Base-by-base conservation (phyloP, 352 stramenopile species). In the Phytophthora macrochlamydospora region DNA sequence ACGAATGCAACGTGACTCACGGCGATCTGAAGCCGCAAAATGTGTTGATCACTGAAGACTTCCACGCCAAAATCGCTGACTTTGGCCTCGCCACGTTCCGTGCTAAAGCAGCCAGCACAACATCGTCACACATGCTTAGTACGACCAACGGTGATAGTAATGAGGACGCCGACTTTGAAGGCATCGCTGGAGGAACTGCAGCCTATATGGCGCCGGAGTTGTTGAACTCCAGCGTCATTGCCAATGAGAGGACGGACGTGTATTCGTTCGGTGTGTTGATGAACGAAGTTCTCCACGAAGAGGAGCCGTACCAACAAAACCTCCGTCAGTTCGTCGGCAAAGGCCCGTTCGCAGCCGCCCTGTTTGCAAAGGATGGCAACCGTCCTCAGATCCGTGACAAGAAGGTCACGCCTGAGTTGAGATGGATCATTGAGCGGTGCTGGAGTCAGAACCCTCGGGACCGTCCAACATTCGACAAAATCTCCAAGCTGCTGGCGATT, bases 61-160 rank as follows among this genome's bases (percentile, higher is more conserved):
- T 81, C 55, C 72, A 93, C 7, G 80, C 89, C 52, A 95, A 95
- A 64, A 93, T 97, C 59, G 81, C 84, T 2, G 85, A 95, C 65
- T 95, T 94, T 61, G 84, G 86, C 6, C 62, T 81, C 31, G 65
- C 70, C 30, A 75, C 69, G 44, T 70, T 75, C 44, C 63, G 64
- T 46, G 68, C 64, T 55, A 77, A 71, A 44, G 54, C 56, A 2
- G 54, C 51, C 13, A 78, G 52, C 59, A 69, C 61, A 37, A 78
- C 62, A 11, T 78, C 70, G n/a, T 73, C 70, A 3, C 70, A 78
- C 49, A 62, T 72, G 56, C 65, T 78, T 5, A 53, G 51, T 9
- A 18, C 44, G 2, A 57, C 65, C 29, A 63, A 14, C 7, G 51
- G 33, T 5, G 56, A 67, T 7, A 49, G 49, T 4, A 55, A 78